Evolutionary conservation across 2,329 filamentous ascomycete genomes (phyloP), one percentile per base, ranked within the genome.

Genomic region (Sphaerostilbella broomeana): DNA sequence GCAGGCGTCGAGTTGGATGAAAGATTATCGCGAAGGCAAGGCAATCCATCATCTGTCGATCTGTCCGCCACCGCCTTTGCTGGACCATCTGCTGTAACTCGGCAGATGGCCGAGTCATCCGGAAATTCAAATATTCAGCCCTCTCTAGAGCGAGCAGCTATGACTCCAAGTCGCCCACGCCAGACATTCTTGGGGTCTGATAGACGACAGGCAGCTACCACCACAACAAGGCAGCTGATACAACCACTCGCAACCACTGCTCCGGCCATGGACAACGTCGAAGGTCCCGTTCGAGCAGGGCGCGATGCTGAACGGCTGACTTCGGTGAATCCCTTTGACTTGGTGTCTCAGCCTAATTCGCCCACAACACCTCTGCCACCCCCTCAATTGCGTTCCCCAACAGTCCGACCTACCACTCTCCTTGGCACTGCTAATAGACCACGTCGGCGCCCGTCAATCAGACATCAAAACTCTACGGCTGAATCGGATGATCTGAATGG

Each of bases 261-360:
- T 21, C 76, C 83, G 2, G 71, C 76, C 0, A 81, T 84, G 59
- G 84, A 88, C 51, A 67, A 73, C 12, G 64, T 75, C 26, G 84
- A 90, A 56, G 76, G 76, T 4, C 89, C 92, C 56, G 77, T 92
- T 44, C 78, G 88, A 36, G 86, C 84, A 6, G 82, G 90, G 24
- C 81, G 86, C 50, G 86, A 94, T 57, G 72, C 78, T 30, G 87
- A 97, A 58, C 79, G 88, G 44, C 73, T 92, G 43, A 86, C 84
- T 32, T 92, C 84, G 37, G 94, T 92, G 81, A 70, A 82, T 30
- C 77, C 83, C 6, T 75, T 81, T 27, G 81, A 84, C 38, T 65
- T 88, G 38, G 75, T 76, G 28, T 95, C 90, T n/a, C 89, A 94
- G 58, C 92, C 92, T 7, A 85, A 89, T 42, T 95, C 88, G 10